Base-by-base conservation (phyloP, 2,329 filamentous ascomycete species). In the Xylaria hypoxylon region DNA sequence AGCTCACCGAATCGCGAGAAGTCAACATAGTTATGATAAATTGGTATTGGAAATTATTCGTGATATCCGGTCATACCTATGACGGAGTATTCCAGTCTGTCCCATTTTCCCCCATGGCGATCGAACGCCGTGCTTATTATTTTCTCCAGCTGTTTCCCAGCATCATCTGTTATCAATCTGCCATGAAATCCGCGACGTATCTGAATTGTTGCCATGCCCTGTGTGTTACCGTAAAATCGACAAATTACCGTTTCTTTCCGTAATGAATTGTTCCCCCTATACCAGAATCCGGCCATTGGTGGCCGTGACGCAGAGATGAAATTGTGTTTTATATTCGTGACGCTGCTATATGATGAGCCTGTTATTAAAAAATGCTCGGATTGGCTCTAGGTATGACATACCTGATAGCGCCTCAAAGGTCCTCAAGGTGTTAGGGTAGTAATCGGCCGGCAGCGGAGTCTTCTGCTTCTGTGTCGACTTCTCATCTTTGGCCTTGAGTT, bases 401-500 rank as follows among this genome's bases (percentile, higher is more conserved):
- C 68, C 50, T 31, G 48, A 44, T 15, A 70, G 15, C 13, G 68
- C 68, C 38, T 60, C 35, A 13, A 66, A 68, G 4, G 68, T 70
- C 26, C 40, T 26, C n/a, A 62, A 11, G 31, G 11, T 62, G n/a
- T 65, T 72, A 3, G 60, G 64, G 33, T 71, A 69, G 33, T 60
- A 50, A 7, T 44, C 38, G 3, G 62, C 45, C 7, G 55, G 56
- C n/a, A 65, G 50, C 11, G 63, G 47, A 22, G 68, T 42, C 6
- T 64, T 70, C 11, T 28, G 33, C 28, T 53, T 33, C 59, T 24
- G 22, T 35, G 69, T 68, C 13, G 64, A 24, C 42, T 69, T 56
- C 33, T 65, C 64, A 7, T 63, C 51, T 28, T 65, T 72, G 1
- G 60, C 44, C 26, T 44, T 62, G 13, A 74, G 48, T 58, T 72